These are phyloP conservation scores for Eucalyptus erythrocorys DNA, from an alignment of 345 rosid genomes.

Conservation along the genomic window DNA sequence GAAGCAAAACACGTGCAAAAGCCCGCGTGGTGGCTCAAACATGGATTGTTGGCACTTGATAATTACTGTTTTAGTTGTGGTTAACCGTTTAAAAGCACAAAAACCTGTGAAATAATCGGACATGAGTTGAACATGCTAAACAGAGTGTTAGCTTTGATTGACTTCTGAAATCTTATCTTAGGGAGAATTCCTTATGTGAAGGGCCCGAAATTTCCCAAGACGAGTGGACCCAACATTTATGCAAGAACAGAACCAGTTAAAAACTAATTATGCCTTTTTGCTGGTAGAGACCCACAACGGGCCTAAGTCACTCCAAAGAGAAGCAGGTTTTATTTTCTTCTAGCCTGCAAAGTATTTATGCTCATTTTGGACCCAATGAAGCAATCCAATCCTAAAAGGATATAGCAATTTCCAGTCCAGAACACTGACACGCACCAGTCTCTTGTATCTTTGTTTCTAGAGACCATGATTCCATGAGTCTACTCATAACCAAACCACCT, in stretches of 20 bases:
- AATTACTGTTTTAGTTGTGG: neutral
- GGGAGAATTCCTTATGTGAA: neutral
- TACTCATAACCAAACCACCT: neutral
- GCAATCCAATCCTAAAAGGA: neutral
- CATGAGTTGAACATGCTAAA: neutral
- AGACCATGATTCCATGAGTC: neutral
- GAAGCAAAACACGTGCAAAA: neutral
- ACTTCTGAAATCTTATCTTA: neutral
- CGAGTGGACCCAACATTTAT: neutral
- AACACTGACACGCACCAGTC: neutral
- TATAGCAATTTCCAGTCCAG: neutral
- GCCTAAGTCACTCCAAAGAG: neutral
- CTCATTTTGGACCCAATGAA: neutral
- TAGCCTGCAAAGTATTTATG: neutral
- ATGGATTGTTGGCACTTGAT: neutral
- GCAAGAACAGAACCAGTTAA: neutral
- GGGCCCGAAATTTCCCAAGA: neutral
- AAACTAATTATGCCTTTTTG: neutral
- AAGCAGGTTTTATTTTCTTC: neutral
- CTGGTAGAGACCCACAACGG: neutral
- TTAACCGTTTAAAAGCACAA: neutral
- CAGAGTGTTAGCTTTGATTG: neutral
- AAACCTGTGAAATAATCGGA: neutral
- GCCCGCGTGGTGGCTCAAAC: neutral
- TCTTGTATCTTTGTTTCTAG: neutral